Evolutionary conservation across 1,139 yeast species (phyloP).

Genomic region (Suhomyces guaymorum): DNA sequence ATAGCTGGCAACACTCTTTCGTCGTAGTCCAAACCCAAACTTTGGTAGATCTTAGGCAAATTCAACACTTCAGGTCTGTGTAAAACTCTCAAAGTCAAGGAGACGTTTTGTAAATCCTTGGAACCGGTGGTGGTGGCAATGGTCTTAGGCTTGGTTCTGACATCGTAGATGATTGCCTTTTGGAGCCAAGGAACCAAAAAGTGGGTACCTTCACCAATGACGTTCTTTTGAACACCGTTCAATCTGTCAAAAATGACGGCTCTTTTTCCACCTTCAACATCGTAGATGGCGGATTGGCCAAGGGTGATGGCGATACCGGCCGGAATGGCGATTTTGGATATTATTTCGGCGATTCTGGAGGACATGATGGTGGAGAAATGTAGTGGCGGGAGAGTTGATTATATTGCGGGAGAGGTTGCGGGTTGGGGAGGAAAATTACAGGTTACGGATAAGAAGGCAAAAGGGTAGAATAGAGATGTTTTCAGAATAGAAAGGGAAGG

Average conservation of each 20-base stretch:
- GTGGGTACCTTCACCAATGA: conserved; percentile 96
- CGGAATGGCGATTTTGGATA: conserved; percentile 62
- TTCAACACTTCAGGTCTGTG: conserved; percentile 89
- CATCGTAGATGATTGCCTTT: conserved; percentile 85
- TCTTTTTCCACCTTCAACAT: conserved; percentile 93
- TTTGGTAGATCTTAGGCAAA: conserved; percentile 85
- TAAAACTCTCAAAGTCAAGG: conserved; percentile 86
- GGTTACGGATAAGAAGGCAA: too few relatives aligned
- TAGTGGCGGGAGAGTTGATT: background rate
- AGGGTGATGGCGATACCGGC: conserved; percentile 66
- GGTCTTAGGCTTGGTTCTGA: conserved; percentile 87
- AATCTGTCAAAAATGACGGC: conserved; percentile 95
- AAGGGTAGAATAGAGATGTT: too few relatives aligned
- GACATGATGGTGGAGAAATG: conserved; percentile 28
- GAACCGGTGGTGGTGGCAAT: conserved; percentile 96
- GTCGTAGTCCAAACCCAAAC: conserved; percentile 91
- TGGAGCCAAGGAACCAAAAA: conserved; percentile 96
- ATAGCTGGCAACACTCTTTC: conserved; percentile 96
- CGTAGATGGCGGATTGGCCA: conserved; percentile 78
- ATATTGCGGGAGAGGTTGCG: background rate
- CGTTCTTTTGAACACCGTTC: conserved; percentile 81
- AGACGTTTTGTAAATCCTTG: conserved; percentile 94
- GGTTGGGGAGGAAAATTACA: too few relatives aligned
- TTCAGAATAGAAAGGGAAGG: conserved; percentile 1
- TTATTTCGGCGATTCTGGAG: conserved; percentile 38